These are phyloP conservation scores for Metschnikowia orientalis DNA, from an alignment of 805 yeast genomes.

Conservation along the genomic window DNA sequence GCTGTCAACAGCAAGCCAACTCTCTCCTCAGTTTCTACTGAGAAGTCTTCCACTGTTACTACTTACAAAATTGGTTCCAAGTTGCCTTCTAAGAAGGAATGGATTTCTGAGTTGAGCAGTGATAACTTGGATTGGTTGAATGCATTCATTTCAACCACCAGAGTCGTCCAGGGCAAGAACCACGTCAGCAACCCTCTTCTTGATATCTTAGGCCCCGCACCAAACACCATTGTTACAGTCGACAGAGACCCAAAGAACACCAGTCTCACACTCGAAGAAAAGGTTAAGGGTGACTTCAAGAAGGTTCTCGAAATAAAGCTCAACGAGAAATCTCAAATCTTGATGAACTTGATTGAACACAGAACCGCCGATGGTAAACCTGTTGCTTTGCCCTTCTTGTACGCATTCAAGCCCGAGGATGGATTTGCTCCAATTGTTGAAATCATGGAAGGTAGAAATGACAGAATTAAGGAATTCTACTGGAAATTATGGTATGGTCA, in stretches of 20 bases:
- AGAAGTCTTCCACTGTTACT: conserved; percentile 26
- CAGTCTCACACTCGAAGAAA: conserved; percentile 61
- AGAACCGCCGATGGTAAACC: conserved; percentile 78
- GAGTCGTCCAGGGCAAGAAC: conserved; percentile 80
- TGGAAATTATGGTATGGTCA: conserved; percentile 95
- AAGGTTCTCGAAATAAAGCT: conserved; percentile 63
- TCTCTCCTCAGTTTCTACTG: conserved; percentile 35
- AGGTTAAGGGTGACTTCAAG: conserved; percentile 62
- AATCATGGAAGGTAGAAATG: conserved; percentile 84
- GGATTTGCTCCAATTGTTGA: conserved; percentile 97
- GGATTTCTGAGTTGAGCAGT: conserved; percentile 87
- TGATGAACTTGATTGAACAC: conserved; percentile 75
- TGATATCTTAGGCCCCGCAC: conserved; percentile 72
- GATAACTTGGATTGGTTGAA: conserved; percentile 77
- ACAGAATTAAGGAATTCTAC: conserved; percentile 90
- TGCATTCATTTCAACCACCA: conserved; percentile 75
- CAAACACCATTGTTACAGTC: conserved; percentile 58
- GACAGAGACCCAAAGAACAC: conserved; percentile 52
- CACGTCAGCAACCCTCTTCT: conserved; percentile 76
- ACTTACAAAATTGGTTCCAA: conserved; percentile 37
- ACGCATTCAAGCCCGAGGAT: conserved; percentile 72
- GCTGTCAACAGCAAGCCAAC: conserved; percentile 14
- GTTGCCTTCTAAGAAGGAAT: conserved; percentile 37
- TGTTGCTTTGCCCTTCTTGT: conserved; percentile 71
- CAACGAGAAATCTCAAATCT: conserved; percentile 49